Base-by-base conservation (phyloP, 164 flowering plant genomes). In the Santalum album region DNA sequence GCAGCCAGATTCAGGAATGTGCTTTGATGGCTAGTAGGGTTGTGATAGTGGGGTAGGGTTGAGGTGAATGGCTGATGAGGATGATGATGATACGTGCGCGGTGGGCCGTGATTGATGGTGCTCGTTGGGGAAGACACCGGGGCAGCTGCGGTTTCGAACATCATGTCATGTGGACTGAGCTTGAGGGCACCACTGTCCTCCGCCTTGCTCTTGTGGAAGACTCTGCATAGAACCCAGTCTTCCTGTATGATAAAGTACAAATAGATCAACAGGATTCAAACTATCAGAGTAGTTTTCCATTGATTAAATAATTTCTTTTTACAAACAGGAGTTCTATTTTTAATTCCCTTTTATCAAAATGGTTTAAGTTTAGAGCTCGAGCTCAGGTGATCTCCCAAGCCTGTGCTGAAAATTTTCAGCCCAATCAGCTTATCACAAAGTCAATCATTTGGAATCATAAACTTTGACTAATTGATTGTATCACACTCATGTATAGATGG, bases 191-290 rank as follows among this genome's bases (percentile, higher is more conserved):
- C 46, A 21, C 45, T 38, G 36, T 72, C 81, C n/a, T n/a, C n/a
- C 55, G 60, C 72, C 29, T 74, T 79, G 78, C 72, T 59, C 50
- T 82, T 80, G 74, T 74, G 72, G 44, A 87, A 87, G 2, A 82
- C 96, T 74, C 91, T 75, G 43, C 96, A 87, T 47, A 87, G 56
- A 21, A 84, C 96, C 96, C 96, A 87, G 53, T 87, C 88, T 58
- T 86, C 96, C 92, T 87, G 87, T 29, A 3, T 29, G 6, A n/a
- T 3, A 4, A 4, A 29, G 34, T 9, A 29, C 34, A n/a, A n/a
- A n/a, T n/a, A n/a, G n/a, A n/a, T n/a, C n/a, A n/a, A n/a, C n/a
- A n/a, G n/a, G n/a, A n/a, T n/a, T n/a, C n/a, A n/a, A n/a, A n/a
- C n/a, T n/a, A n/a, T n/a, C n/a, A n/a, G n/a, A n/a, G n/a, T n/a